These are phyloP conservation scores for Aspergillus puulaauensis DNA, from an alignment of 2,329 filamentous ascomycete genomes.

Conservation along the genomic window DNA sequence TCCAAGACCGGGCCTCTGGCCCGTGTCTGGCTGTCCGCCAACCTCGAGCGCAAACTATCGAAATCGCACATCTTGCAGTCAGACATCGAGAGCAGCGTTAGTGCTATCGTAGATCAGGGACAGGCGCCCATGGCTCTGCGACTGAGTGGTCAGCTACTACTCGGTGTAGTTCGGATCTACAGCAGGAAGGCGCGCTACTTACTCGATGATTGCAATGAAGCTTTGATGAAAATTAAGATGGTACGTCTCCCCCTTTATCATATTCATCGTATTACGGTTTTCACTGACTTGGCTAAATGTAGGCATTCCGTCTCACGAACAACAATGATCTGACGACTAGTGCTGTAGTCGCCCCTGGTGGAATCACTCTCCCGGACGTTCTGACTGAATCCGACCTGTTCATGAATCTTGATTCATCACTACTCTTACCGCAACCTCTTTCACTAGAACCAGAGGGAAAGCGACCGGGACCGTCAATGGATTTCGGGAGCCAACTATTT, in stretches of 20 bases:
- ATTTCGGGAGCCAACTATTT: slow-evolving; percentile 76
- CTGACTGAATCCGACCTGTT: slow-evolving; percentile 92
- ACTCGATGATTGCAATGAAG: slow-evolving; percentile 95
- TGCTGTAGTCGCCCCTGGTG: slow-evolving; percentile 73
- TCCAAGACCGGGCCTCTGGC: slow-evolving; percentile 96
- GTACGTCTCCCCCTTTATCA: slow-evolving; percentile 49
- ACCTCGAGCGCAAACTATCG: slow-evolving; percentile 95
- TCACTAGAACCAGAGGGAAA: slow-evolving; percentile 38
- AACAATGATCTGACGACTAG: slow-evolving; percentile 91
- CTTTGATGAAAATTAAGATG: slow-evolving; percentile 98
- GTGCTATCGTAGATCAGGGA: slow-evolving; percentile 88
- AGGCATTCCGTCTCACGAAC: slow-evolving; percentile 92
- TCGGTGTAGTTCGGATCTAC: slow-evolving; percentile 97
- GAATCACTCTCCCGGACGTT: slow-evolving; percentile 84
- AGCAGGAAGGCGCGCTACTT: slow-evolving; percentile 95
- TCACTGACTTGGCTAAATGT: slow-evolving; percentile 32
- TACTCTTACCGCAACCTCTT: slow-evolving; percentile 75
- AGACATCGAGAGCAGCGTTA: slow-evolving; percentile 91
- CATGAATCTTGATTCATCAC: slow-evolving; percentile 77
- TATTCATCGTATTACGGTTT: not conserved
- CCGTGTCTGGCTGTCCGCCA: slow-evolving; percentile 96
- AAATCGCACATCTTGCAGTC: slow-evolving; percentile 95
- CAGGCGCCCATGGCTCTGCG: slow-evolving; percentile 94
- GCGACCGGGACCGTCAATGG: slow-evolving; percentile 38
- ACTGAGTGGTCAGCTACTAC: slow-evolving; percentile 86